Base-by-base conservation (phyloP, 2,329 filamentous ascomycete species). In the Talaromyces sp. region DNA sequence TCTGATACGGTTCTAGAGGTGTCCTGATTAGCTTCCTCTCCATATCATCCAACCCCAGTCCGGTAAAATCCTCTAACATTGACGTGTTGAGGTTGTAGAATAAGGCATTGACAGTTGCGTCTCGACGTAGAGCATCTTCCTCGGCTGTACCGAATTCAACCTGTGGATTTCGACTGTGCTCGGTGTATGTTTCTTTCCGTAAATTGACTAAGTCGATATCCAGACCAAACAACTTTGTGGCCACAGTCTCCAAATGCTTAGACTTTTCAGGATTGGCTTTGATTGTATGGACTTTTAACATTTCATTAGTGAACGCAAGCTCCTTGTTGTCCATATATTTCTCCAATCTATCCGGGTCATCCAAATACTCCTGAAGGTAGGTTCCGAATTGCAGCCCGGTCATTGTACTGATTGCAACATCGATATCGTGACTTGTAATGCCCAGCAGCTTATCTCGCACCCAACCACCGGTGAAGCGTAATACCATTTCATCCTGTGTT, bases 131-230 rank as follows among this genome's bases (percentile, higher is more conserved):
- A 2, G 93, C 93, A 73, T 99, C 93, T 72, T 99, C 91, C 69
- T 89, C 82, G 0, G 93, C 87, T 0, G 91, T 96, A 5, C 93
- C 94, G 72, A 97, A 97, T 70, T 96, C 91, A 81, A 97, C 89
- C 65, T 90, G 82, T 1, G 93, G 93, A 66, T 95, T 96, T 36
- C 94, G 85, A 68, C 89, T 96, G 60, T 94, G 85, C n/a, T 90
- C 87, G 0, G 86, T 83, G 66, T 97, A 97, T 0, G 88, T 92
- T 75, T 97, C 94, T 69, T 91, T 95, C 46, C 93, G 84, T 48
- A 97, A 78, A 70, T 97, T 99, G 65, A 99, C 94, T 68, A 99
- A 86, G 70, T 99, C 93, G 50, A 97, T 83, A 68, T 97, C 93
- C 51, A 95, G 81, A 0, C 89, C 91, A 67, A 96, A 86, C 59